Base-by-base conservation (phyloP, 2,329 filamentous ascomycete genomes). In the Beauveria brongniartii region DNA sequence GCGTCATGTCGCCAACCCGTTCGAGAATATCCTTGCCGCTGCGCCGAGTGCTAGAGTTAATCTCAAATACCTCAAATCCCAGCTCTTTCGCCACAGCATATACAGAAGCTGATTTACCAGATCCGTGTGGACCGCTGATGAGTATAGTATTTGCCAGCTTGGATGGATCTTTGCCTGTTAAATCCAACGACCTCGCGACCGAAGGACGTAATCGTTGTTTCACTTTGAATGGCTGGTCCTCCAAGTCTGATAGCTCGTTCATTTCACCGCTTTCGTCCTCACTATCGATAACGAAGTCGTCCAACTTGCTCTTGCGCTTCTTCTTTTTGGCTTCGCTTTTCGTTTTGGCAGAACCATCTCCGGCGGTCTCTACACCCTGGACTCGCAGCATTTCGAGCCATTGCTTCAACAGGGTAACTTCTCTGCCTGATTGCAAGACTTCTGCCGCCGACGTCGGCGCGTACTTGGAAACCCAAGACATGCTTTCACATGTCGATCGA, bases 1-100 rank as follows among this genome's bases (percentile, higher is more conserved):
- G 87, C 4, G 92, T 94, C 93, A 99, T 97, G 73, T 99, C 92
- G 46, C 94, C 95, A 50, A 99, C 91, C 67, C 84, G 90, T 68
- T 99, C 94, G 40, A 96, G 72, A 53, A 99, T 86, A 68, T 99
- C 94, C 71, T 88, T 94, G 37, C 92, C 93, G 69, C 85, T 96
- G 64, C 94, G 82, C 55, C 92, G 86, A 66, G 85, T 91, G 63
- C 91, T 85, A 0, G 93, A 78, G 68, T 96, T 95, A 70, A 99
- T 92, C 73, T 99, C 94, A 66, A 99, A 99, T 1, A 99, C 83
- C 68, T 96, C 92, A 69, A 95, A 97, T 1, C 84, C 91, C 18
- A 97, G 80, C 73, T 99, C 93, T 77, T 90, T 93, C 5, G 94
- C 93, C 47, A 92, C 89, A 4, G 94, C 94, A 72, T 95, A 92